Conservation (phyloP, 768 basidiomycete genomes). For the Daedaleopsis sinensis region DNA sequence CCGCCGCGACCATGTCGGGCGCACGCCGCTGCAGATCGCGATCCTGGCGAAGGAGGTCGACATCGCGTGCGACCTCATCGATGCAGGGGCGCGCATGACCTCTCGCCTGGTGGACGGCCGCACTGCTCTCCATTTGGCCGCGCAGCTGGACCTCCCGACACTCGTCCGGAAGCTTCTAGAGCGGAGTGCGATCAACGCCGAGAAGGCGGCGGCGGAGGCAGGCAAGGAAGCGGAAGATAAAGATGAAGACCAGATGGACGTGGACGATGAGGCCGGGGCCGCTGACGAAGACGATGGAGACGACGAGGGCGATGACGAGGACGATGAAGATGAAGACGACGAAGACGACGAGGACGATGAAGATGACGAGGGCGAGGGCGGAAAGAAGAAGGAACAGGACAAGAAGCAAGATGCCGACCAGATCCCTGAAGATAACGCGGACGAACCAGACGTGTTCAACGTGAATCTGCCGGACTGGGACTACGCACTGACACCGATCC, state of each 20-base stretch:
- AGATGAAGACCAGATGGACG: constrained; percentile 21
- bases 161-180: constrained; percentile 56
- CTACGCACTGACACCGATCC: constrained; percentile 53
- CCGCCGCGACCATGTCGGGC: constrained; percentile 63
- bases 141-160: constrained; percentile 44
- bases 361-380: constrained; percentile 25
- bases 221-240: constrained; percentile 12
- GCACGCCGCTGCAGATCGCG: constrained; percentile 61
- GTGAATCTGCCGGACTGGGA: constrained; percentile 62
- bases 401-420: constrained; percentile 37
- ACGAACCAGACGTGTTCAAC: constrained; percentile 58
- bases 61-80: constrained; percentile 53
- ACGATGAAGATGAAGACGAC: constrained; percentile 14
- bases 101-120: constrained; percentile 60
- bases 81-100: constrained; percentile 58
- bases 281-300: constrained; percentile 5
- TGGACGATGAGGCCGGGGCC: constrained; percentile 22
- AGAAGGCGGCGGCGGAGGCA: constrained; percentile 28
- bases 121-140: constrained; percentile 58
- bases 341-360: neutral
- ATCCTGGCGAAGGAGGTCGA: constrained; percentile 49
- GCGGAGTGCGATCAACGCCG: constrained; percentile 42
- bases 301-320: constrained; percentile 23
- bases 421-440: constrained; percentile 50
- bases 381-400: constrained; percentile 26